These are phyloP conservation scores for Trichoderma sp. DNA, from an alignment of 2,329 filamentous ascomycete genomes.

Conservation along the genomic window DNA sequence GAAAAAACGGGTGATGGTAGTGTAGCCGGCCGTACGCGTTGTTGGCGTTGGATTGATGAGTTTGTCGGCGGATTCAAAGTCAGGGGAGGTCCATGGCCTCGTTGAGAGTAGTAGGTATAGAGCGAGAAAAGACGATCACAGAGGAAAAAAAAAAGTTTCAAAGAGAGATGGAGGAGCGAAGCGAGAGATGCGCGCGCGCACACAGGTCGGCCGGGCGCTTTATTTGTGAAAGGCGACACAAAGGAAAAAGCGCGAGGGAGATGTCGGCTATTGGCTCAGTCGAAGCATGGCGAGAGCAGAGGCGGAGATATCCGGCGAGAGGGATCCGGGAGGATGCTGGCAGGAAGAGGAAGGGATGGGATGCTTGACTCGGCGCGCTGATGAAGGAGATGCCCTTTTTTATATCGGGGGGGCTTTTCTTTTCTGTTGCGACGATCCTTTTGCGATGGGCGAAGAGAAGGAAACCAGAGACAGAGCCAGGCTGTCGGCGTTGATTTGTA, in stretches of 20 bases:
- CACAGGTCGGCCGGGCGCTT: not conserved
- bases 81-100: slow-evolving; percentile 23
- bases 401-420: not conserved
- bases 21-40: not conserved
- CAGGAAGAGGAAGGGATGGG: not conserved
- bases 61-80: not conserved
- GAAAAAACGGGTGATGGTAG: not conserved
- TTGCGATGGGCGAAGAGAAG: not conserved
- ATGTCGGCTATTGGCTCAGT: slow-evolving; percentile 21
- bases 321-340: not conserved
- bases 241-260: slow-evolving; percentile 11
- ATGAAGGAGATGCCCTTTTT: not conserved
- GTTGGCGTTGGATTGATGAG: not conserved
- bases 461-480: not conserved
- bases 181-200: slow-evolving; percentile 4
- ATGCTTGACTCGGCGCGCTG: slow-evolving; percentile 20
- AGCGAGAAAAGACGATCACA: not conserved
- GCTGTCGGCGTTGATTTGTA: not conserved
- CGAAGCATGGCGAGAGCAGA: slow-evolving; percentile 19
- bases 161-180: not conserved
- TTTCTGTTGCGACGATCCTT: not conserved
- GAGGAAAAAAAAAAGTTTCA: not conserved
- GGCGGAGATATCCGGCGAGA: slow-evolving; percentile 4
- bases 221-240: slow-evolving; percentile 18
- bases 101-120: not conserved